Conservation (phyloP, 768 basidiomycete species). For the Suillus discolor region DNA sequence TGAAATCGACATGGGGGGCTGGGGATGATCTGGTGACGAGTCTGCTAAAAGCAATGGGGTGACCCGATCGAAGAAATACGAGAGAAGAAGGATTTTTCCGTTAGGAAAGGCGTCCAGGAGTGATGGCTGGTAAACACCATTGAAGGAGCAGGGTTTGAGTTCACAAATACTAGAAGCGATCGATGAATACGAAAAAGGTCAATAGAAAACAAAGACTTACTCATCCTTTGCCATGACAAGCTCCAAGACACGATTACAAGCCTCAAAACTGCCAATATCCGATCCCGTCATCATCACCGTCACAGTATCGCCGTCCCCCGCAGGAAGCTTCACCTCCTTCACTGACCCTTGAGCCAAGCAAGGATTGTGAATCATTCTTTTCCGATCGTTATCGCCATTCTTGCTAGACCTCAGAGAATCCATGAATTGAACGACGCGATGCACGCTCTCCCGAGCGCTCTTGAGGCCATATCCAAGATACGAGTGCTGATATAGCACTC, state of each 20-base stretch:
- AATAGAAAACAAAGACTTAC: constrained; percentile 47
- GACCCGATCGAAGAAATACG: constrained; percentile 97
- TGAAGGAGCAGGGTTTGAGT: constrained; percentile 93
- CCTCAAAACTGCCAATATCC: constrained; percentile 81
- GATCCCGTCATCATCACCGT: constrained; percentile 88
- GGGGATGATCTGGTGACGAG: constrained; percentile 21
- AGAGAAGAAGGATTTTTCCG: constrained; percentile 88
- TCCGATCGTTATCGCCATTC: constrained; percentile 10
- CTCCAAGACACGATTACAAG: constrained; percentile 81
- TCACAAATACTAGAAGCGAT: constrained; percentile 67
- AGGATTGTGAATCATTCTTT: constrained; percentile 55
- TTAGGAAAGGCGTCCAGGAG: constrained; percentile 84
- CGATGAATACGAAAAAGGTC: neutral
- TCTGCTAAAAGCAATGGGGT: constrained; percentile 62
- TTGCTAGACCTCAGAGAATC: constrained; percentile 40
- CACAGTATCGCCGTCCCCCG: constrained; percentile 38
- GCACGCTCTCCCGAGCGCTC: constrained; percentile 81
- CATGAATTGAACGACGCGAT: constrained; percentile 91
- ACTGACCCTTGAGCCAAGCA: constrained; percentile 74
- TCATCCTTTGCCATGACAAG: constrained; percentile 95
- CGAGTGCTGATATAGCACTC: constrained; percentile 94
- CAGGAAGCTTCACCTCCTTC: constrained; percentile 63
- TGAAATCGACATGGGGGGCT: constrained; percentile 47
- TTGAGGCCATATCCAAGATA: constrained; percentile 97
- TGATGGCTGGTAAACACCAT: constrained; percentile 96